Evolutionary conservation across 2,329 filamentous ascomycete species (phyloP), one percentile per base, ranked within the genome.

Genomic region (Penicillium sp.): DNA sequence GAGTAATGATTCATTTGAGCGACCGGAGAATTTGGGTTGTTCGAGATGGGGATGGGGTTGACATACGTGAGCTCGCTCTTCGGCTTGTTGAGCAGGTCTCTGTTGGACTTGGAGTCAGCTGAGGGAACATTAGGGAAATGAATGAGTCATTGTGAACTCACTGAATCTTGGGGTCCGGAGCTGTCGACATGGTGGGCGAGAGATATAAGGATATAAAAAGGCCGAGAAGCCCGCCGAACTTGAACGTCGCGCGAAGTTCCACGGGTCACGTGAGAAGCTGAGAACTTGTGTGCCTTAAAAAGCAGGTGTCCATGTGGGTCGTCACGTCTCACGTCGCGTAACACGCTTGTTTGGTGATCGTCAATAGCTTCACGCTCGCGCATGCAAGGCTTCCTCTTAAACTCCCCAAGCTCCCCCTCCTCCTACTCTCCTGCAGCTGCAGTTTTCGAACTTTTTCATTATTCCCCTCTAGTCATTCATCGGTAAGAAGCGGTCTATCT

Each of bases 31-130:
- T 22, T 24, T 27, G 18, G 31, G 32, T n/a, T 27, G 32, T 11
- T 31, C 38, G 16, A 20, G n/a, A 22, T 22, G 36, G 31, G 29
- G 29, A 28, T 36, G 44, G 26, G 16, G 34, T 35, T 31, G 37
- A 79, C 85, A 61, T 82, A 94, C 89, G 89, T 95, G 73, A 95
- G 85, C 69, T 96, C 90, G 64, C 79, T 82, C 72, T 89, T 87
- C 57, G 88, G 84, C 79, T 95, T 95, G 69, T 81, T 84, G 57
- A 94, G 82, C 64, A 95, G 82, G 71, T 95, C 89, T 73, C 89
- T 94, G 68, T 50, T 49, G 13, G 41, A 39, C 14, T 57, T 42
- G 38, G 39, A 38, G 51, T 59, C 53, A 58, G 49, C 57, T 54
- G 54, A 47, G 46, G 44, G 44, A 44, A 38, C 36, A 34, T 20